phyloP scores from a whole-genome alignment of 176 grass and related monocot genomes.

The Raddia distichophylla region DNA sequence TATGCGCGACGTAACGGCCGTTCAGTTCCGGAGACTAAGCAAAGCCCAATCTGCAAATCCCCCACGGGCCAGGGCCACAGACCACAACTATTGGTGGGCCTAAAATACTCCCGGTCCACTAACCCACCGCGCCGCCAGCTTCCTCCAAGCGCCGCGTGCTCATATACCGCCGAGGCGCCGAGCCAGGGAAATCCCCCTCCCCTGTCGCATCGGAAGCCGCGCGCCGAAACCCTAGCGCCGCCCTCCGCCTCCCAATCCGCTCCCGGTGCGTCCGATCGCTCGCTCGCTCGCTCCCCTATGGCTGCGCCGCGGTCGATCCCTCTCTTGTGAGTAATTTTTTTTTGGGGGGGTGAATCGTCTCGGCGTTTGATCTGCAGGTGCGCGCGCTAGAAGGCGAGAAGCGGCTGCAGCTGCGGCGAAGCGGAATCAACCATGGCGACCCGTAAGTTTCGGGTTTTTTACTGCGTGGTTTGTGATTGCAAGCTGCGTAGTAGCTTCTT shows the following conservation, averaged over 20 bases:
- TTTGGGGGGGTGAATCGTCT: background rate
- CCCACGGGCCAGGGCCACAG: too few species aligned
- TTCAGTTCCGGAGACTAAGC: background rate
- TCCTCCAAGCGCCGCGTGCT: slow-evolving; percentile 13
- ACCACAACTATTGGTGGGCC: too few species aligned
- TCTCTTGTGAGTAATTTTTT: background rate
- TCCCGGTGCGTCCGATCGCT: slow-evolving; percentile 15
- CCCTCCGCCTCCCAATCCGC: background rate
- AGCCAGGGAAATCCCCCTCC: background rate
- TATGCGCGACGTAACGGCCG: background rate
- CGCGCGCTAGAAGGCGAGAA: background rate
- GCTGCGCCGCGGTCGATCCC: background rate
- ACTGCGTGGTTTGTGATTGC: background rate
- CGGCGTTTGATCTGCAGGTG: slow-evolving; percentile 48
- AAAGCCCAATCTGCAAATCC: background rate
- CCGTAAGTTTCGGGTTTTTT: slow-evolving; percentile 21
- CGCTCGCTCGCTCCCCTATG: background rate
- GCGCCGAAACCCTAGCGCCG: slow-evolving; percentile 35
- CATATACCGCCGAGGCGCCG: background rate
- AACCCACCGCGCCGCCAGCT: background rate
- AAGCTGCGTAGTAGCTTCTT: background rate
- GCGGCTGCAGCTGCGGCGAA: slow-evolving; percentile 16
- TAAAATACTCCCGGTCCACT: background rate
- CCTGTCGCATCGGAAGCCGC: background rate
- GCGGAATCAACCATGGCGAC: slow-evolving; percentile 51